Evolutionary conservation across 176 grass and related monocot genomes (phyloP).

Genomic region (Chloris gayana): DNA sequence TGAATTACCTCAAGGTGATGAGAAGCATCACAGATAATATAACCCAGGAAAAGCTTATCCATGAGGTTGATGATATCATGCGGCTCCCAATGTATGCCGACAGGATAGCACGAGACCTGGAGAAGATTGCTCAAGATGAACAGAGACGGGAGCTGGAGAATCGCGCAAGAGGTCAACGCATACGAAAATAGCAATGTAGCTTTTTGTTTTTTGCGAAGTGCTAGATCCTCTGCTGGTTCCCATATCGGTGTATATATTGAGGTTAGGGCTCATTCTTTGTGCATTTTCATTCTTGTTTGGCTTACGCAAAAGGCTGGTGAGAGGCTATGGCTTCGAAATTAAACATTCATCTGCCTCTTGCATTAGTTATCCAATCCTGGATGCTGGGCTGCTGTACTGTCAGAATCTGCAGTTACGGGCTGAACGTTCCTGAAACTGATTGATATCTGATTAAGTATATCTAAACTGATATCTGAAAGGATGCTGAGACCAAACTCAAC

Average conservation of each 20-base stretch:
- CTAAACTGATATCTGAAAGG: too few relatives aligned
- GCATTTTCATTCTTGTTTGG: neutral
- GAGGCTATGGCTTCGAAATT: neutral
- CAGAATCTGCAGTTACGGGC: neutral
- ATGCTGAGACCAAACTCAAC: too few relatives aligned
- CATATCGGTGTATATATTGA: slow-evolving; percentile 67
- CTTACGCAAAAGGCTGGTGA: neutral
- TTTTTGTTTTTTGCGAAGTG: neutral
- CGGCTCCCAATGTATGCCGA: slow-evolving; percentile 82
- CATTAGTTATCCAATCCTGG: neutral
- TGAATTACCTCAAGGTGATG: slow-evolving; percentile 59
- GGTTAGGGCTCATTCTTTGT: slow-evolving; percentile 58
- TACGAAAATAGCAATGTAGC: slow-evolving; percentile 7
- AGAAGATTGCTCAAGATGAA: slow-evolving; percentile 53
- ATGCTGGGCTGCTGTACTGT: too few relatives aligned
- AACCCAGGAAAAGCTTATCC: slow-evolving; percentile 78
- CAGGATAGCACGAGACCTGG: slow-evolving; percentile 55
- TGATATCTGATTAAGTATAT: too few relatives aligned
- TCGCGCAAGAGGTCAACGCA: slow-evolving; percentile 51
- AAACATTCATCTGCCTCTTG: neutral
- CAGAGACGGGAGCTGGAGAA: slow-evolving; percentile 1
- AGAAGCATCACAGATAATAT: slow-evolving; percentile 94
- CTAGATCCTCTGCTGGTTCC: slow-evolving; percentile 10
- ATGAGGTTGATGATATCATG: slow-evolving; percentile 66
- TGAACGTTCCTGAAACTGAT: too few relatives aligned